Percentiles rank a stretch among this genome's conserved stretches.
These are phyloP conservation scores for Geranium incanum DNA, from an alignment of 441 rosid species.

Conservation along the genomic window DNA sequence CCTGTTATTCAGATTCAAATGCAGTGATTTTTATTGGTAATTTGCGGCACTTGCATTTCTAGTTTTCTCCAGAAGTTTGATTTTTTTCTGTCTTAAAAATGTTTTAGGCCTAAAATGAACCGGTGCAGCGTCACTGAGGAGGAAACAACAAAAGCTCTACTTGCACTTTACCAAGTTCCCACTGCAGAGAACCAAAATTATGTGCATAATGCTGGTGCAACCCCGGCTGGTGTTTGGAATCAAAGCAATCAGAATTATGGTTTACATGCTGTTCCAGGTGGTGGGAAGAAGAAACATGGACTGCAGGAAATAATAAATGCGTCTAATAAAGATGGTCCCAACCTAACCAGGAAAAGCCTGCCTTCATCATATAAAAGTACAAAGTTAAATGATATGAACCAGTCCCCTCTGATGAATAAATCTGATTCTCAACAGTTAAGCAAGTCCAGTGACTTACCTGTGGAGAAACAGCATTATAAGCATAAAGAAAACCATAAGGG, in stretches of 20 bases:
- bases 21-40: neutral
- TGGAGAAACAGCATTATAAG: constrained; percentile 45
- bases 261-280: constrained; percentile 20
- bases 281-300: constrained; percentile 40
- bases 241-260: constrained; percentile 25
- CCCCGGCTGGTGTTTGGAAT: constrained; percentile 25
- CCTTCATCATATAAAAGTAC: constrained; percentile 27
- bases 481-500: constrained; percentile 59
- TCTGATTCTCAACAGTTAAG: constrained; percentile 27
- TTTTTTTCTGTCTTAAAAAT: constrained; percentile 25
- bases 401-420: constrained; percentile 36
- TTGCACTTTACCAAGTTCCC: constrained; percentile 42
- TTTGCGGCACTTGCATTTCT: neutral
- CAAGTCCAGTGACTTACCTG: constrained; percentile 33
- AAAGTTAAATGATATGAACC: constrained; percentile 33
- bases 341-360: constrained; percentile 37
- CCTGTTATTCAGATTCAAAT: neutral
- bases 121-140: constrained; percentile 61
- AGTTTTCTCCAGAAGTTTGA: constrained; percentile 19
- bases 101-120: constrained; percentile 76
- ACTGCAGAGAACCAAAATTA: constrained; percentile 39
- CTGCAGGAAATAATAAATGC: constrained; percentile 27
- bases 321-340: constrained; percentile 33
- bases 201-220: constrained; percentile 31
- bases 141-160: constrained; percentile 63